Conservation (phyloP, 352 stramenopile genomes). For the Phytophthora sp. region DNA sequence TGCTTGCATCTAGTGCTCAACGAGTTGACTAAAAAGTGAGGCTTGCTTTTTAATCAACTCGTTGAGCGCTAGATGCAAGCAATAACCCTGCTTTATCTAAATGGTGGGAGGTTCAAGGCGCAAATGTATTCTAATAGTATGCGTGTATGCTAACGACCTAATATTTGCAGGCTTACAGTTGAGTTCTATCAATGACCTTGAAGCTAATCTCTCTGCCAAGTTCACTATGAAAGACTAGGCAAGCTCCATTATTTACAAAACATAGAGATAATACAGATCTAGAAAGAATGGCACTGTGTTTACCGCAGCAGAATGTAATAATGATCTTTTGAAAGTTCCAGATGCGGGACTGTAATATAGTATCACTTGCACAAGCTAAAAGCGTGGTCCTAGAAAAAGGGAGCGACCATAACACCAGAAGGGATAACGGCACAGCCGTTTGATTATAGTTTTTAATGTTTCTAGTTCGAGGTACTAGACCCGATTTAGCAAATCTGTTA, state of each 20-base stretch:
- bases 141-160: constrained; percentile 12
- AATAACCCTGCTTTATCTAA: too few species aligned
- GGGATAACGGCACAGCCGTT: constrained; percentile 1
- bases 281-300: not conserved
- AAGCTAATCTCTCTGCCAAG: not conserved
- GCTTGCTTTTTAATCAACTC: too few species aligned
- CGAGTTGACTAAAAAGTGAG: too few species aligned
- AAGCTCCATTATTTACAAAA: too few species aligned
- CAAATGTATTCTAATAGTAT: too few species aligned
- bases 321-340: constrained; percentile 9
- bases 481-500: not conserved
- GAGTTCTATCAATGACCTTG: constrained; percentile 1
- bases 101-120: constrained; percentile 12
- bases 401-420: not conserved
- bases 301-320: constrained; percentile 14
- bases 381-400: not conserved
- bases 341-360: not conserved
- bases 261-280: constrained; percentile 13
- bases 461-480: constrained; percentile 1
- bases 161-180: constrained; percentile 7
- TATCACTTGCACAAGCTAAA: constrained; percentile 1
- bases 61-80: too few species aligned
- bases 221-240: constrained; percentile 21
- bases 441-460: not conserved
- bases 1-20: constrained; percentile 23